Base-by-base conservation (phyloP, 1,284 basidiomycete species). In the Ceratobasidium sp. region DNA sequence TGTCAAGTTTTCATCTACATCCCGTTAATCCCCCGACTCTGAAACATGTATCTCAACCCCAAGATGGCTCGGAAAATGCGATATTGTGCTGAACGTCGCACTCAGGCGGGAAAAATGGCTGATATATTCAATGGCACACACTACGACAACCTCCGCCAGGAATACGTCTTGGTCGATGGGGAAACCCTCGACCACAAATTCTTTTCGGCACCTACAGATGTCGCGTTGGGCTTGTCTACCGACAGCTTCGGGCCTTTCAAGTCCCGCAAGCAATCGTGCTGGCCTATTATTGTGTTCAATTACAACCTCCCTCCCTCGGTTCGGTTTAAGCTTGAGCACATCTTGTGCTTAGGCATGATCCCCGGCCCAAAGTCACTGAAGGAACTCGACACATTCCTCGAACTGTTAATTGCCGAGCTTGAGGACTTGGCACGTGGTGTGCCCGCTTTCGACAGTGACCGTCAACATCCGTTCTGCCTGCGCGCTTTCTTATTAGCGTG, bases 201-300 rank as follows among this genome's bases (percentile, higher is more conserved):
- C 75, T 84, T 84, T 71, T 76, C 74, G 0, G 77, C 80, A 43
- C 58, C 41, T 0, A 77, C 76, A 0, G 81, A 83, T 63, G 76
- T 82, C 19, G 81, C 81, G 1, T 74, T 83, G 0, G 81, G 81
- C 0, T 72, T 82, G 0, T 81, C 80, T 4, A 68, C 78, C 80
- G 76, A 77, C 37, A 71, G 76, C 22, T 72, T 77, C n/a, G n/a
- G n/a, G n/a, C n/a, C n/a, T n/a, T n/a, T n/a, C n/a, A n/a, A n/a
- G n/a, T n/a, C n/a, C n/a, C 66, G 72, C 9, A 82, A 81, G 14
- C 77, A 80, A 16, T 84, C 83, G 0, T 79, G 80, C 43, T 76
- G 77, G 76, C 77, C 76, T 9, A 43, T 75, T 13, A 71, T 77
- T 46, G 29, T 64, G 5, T 59, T 77, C 71, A 77, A 76, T 43